Conservation (phyloP, 23 red algal species). For the Gracilariopsis chorda region DNA sequence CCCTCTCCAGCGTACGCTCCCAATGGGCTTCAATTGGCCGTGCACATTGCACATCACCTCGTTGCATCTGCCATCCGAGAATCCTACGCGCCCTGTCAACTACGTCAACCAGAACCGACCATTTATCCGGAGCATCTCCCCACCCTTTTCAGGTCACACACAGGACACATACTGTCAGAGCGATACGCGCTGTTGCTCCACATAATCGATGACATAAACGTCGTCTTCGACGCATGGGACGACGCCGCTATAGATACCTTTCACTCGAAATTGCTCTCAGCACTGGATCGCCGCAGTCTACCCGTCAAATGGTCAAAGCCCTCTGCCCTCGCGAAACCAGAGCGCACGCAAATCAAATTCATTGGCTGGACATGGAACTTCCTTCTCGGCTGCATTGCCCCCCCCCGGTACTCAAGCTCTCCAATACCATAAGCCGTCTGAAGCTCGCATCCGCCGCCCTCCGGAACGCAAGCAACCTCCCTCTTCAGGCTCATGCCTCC, state of each 20-base stretch:
- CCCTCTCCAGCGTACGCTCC: not conserved
- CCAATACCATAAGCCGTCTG: not conserved
- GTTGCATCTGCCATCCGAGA: not conserved
- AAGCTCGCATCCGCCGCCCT: not conserved
- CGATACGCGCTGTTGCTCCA: not conserved
- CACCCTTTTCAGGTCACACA: not conserved
- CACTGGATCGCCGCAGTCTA: not conserved
- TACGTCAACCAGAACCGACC: not conserved
- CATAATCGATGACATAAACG: constrained; percentile 13
- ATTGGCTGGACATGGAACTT: constrained; percentile 24
- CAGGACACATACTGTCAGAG: not conserved
- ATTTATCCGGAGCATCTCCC: not conserved
- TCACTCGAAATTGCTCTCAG: not conserved
- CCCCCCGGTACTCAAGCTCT: not conserved
- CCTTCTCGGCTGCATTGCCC: not conserved
- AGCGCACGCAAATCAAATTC: not conserved
- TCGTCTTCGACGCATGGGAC: not conserved
- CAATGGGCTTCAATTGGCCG: constrained; percentile 24
- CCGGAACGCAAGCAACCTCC: not conserved
- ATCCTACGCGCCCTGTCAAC: not conserved
- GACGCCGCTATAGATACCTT: not conserved
- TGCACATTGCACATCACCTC: constrained; percentile 17
- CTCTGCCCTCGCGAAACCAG: not conserved
- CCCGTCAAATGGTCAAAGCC: constrained; percentile 7
- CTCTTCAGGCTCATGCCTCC: not conserved